phyloP scores from a whole-genome alignment of 2,329 filamentous ascomycete species.

The Alternaria atra region DNA sequence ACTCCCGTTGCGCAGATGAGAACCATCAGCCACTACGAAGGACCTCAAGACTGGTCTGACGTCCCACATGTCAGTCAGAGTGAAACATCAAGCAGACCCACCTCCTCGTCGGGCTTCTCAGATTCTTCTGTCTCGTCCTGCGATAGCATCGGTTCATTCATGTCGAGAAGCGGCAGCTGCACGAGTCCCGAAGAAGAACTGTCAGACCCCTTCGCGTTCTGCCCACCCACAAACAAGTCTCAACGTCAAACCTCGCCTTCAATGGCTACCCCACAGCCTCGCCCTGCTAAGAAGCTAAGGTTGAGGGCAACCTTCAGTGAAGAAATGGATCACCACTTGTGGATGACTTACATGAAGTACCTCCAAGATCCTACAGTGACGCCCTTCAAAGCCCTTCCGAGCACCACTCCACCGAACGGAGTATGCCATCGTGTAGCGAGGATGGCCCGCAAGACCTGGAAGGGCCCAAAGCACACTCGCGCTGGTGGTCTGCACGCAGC shows the following conservation, averaged over 20 bases:
- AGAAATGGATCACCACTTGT: conserved; percentile 72
- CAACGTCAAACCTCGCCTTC: conserved; percentile 45
- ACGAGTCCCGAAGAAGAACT: conserved; percentile 69
- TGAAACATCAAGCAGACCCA: conserved; percentile 62
- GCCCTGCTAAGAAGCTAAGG: conserved; percentile 54
- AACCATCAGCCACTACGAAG: conserved; percentile 39
- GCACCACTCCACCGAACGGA: conserved; percentile 69
- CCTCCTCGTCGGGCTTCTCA: conserved; percentile 67
- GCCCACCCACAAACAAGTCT: conserved; percentile 44
- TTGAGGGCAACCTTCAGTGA: conserved; percentile 62
- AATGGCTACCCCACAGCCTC: conserved; percentile 36
- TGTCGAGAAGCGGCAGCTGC: conserved; percentile 67
- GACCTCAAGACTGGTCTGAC: conserved; percentile 44
- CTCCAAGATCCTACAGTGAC: conserved; percentile 72
- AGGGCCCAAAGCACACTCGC: conserved; percentile 53
- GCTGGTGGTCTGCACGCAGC: conserved; percentile 26
- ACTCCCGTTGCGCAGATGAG: conserved; percentile 57
- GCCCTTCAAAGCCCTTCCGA: conserved; percentile 72
- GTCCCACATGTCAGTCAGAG: conserved; percentile 45
- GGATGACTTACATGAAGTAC: conserved; percentile 72
- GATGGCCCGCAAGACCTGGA: conserved; percentile 69
- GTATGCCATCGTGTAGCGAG: conserved; percentile 70
- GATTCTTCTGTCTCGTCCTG: conserved; percentile 70
- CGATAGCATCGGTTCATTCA: conserved; percentile 64
- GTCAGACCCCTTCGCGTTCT: conserved; percentile 64